These are phyloP conservation scores for Rhodotorula sp. DNA, from an alignment of 1,284 basidiomycete genomes.

Conservation along the genomic window DNA sequence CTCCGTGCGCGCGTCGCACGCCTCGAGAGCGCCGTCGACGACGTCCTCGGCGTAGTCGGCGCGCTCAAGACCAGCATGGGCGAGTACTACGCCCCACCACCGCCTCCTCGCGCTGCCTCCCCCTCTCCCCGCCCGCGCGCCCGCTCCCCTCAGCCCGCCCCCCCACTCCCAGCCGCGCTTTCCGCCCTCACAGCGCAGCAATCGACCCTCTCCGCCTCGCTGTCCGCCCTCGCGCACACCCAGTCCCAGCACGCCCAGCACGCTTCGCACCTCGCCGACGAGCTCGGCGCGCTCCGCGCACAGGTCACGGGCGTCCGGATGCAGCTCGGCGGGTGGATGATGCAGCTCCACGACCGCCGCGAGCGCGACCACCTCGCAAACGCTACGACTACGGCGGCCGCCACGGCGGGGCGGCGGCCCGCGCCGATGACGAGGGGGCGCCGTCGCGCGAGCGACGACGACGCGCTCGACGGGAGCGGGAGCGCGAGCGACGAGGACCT, in stretches of 20 bases:
- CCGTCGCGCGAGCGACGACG: not conserved
- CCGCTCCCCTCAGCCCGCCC: not conserved
- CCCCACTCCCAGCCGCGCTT: slow-evolving; percentile 3
- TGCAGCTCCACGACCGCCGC: not conserved
- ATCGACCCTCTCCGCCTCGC: slow-evolving; percentile 7
- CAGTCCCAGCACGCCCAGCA: slow-evolving; percentile 20
- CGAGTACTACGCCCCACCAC: not conserved
- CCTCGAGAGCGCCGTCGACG: not conserved
- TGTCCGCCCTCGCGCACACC: slow-evolving; percentile 20
- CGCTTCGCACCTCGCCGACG: slow-evolving; percentile 25
- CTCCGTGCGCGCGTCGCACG: slow-evolving; percentile 2
- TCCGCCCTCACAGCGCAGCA: slow-evolving; percentile 2
- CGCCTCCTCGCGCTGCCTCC: not conserved
- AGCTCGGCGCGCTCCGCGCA: slow-evolving; percentile 9
- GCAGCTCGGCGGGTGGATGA: not conserved
- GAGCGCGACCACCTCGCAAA: not conserved
- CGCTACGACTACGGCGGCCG: not conserved
- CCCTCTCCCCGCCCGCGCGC: not conserved
- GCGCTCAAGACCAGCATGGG: slow-evolving; percentile 1
- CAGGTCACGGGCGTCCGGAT: not conserved
- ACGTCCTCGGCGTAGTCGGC: not conserved
- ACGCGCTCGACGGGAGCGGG: not conserved
- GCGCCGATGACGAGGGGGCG: no score
- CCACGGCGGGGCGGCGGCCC: not conserved
- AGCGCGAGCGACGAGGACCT: slow-evolving; percentile 1